Evolutionary conservation across 2,329 filamentous ascomycete species (phyloP).

Genomic region (Colletotrichum neosansevieriae): DNA sequence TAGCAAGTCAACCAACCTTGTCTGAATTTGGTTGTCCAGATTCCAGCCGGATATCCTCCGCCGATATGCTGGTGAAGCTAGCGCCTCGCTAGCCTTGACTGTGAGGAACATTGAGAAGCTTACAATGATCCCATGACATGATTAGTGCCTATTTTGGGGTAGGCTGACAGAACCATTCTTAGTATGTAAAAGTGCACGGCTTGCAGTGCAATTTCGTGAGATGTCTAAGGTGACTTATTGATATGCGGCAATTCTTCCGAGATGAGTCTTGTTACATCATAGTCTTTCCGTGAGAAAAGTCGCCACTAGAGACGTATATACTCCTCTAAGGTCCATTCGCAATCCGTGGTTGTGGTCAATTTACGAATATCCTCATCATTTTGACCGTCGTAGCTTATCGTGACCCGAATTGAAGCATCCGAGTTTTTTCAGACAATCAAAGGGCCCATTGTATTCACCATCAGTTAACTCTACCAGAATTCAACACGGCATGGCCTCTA

Average conservation of each 20-base stretch:
- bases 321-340: too few relatives aligned
- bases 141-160: neutral
- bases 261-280: too few relatives aligned
- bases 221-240: too few relatives aligned
- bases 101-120: neutral
- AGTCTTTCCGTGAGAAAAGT: too few relatives aligned
- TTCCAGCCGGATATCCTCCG: neutral
- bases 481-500: constrained; percentile 3
- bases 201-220: neutral
- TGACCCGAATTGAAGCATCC: neutral
- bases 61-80: too few relatives aligned
- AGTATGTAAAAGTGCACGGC: constrained; percentile 1
- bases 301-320: too few relatives aligned
- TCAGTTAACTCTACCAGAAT: neutral
- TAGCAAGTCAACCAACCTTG: neutral
- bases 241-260: too few relatives aligned
- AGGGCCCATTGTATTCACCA: neutral
- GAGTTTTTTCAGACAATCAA: neutral
- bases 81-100: neutral
- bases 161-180: too few relatives aligned
- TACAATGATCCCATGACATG: neutral
- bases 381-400: too few relatives aligned
- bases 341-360: too few relatives aligned
- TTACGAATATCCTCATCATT: too few relatives aligned
- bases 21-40: neutral